Evolutionary conservation across 2,329 filamentous ascomycete species (phyloP), one percentile per base, ranked within the genome.

Genomic region (Pyricularia sp.): DNA sequence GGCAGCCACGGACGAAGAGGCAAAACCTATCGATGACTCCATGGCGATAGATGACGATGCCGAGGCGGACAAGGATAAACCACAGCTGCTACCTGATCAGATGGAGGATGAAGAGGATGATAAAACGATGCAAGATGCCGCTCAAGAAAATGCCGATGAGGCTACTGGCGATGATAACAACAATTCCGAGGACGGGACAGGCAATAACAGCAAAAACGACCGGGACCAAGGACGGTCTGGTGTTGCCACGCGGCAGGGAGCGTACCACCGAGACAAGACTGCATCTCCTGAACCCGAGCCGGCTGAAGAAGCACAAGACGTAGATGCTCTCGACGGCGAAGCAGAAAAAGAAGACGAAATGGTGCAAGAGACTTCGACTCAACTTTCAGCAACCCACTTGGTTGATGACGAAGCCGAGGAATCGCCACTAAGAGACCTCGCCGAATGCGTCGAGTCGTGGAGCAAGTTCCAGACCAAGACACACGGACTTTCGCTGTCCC

Each of bases 1-100:
- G 40, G 88, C 90, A 53, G 91, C 93, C 5, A 89, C 86, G 12
- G 89, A 96, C 68, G 93, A 99, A 30, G 90, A 97, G 73, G 89
- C 89, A 2, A 66, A 88, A 69, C 88, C 90, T 7, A 82, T 99
- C 65, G 91, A 97, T 71, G 90, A 97, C 69, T 86, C 89, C 62
- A 94, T 96, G 85, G 93, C 90, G 1, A 85, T 96, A 65, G 90
- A 96, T 64, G 83, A 88, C 28, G 84, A 88, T 62, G 82, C 82
- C 66, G 81, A 86, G 65, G 80, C 84, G 64, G 40, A 16, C 35
- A 64, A 64, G 53, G 49, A 64, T 24, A 64, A 44, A 28, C 63
- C 63, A 65, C 78, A 76, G 24, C 68, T 80, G 33, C 77, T 88
- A 72, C 83, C 86, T 1, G 84, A 85, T 64, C 77, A 81, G 35